phyloP scores from a whole-genome alignment of 805 yeast species.

The Teunomyces funiuensis region DNA sequence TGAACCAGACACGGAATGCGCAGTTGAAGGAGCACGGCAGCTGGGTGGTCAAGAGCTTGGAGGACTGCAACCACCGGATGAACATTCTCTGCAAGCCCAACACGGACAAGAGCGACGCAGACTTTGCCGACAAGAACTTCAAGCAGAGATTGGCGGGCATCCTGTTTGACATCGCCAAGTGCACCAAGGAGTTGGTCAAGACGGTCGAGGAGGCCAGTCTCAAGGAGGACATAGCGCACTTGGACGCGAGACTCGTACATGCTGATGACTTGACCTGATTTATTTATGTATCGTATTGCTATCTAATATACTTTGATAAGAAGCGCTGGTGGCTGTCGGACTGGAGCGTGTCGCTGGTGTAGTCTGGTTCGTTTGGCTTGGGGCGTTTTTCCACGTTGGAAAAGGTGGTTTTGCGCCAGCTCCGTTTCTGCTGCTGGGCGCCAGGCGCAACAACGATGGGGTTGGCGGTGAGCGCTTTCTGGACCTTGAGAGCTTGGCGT shows the following conservation, averaged over 20 bases:
- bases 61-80: conserved; percentile 86
- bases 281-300: not conserved
- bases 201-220: conserved; percentile 93
- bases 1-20: conserved; percentile 84
- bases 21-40: conserved; percentile 86
- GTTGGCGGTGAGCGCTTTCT: conserved; percentile 9
- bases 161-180: conserved; percentile 93
- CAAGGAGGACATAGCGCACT: conserved; percentile 78
- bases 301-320: conserved; percentile 31
- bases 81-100: conserved; percentile 57
- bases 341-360: conserved; percentile 33
- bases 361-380: conserved; percentile 12
- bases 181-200: conserved; percentile 93
- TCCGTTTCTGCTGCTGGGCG: conserved; percentile 10
- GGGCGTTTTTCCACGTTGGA: conserved; percentile 12
- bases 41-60: conserved; percentile 85
- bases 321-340: conserved; percentile 38
- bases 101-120: conserved; percentile 45
- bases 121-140: conserved; percentile 82
- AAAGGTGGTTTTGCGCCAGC: conserved; percentile 35
- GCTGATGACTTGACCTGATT: conserved; percentile 10
- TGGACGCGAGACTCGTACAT: conserved; percentile 59
- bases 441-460: conserved; percentile 9
- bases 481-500: conserved; percentile 11
- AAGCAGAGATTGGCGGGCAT: conserved; percentile 94